A percentile compares a stretch with the other conserved stretches of the same genome.
phyloP scores from a whole-genome alignment of 2,329 filamentous ascomycete genomes.

The Cladophialophora exuberans region DNA sequence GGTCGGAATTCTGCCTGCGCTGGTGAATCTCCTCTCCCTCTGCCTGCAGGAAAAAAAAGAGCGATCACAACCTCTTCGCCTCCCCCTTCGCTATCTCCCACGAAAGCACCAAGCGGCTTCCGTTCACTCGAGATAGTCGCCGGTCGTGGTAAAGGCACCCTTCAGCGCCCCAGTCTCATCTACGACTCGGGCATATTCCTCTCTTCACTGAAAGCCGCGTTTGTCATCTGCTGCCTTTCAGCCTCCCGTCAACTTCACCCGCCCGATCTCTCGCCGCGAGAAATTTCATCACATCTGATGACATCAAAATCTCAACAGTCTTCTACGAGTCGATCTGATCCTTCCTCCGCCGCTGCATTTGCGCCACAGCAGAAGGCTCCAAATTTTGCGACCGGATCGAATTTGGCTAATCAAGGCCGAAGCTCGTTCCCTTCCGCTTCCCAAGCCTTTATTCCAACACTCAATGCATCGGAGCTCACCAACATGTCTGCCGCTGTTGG shows the following conservation, averaged over 20 bases:
- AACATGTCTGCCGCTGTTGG: conserved; percentile 36
- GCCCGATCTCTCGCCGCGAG: conserved; percentile 14
- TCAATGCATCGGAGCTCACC: conserved; percentile 36
- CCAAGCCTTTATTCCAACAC: conserved; percentile 22
- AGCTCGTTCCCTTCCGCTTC: conserved; percentile 28
- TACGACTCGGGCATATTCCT: conserved; percentile 1
- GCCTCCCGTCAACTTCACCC: conserved; percentile 25
- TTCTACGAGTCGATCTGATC: conserved; percentile 22
- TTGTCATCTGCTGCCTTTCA: conserved; percentile 27
- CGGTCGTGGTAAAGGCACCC: conserved; percentile 25
- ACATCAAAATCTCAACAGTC: conserved; percentile 26
- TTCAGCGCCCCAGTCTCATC: conserved; percentile 1
- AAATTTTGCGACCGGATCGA: conserved; percentile 29
- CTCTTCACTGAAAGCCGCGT: conserved; percentile 27
- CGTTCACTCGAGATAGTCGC: conserved; percentile 37
- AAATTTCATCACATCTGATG: conserved; percentile 29
- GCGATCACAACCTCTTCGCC: conserved; percentile 4
- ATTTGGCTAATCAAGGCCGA: conserved; percentile 31
- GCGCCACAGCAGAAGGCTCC: conserved; percentile 12
- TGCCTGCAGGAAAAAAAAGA: conserved; percentile 16
- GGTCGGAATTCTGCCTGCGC: conserved; percentile 23
- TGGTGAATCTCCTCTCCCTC: conserved; percentile 30
- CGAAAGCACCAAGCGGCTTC: conserved; percentile 34
- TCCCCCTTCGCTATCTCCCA: conserved; percentile 21
- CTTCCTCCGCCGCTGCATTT: conserved; percentile 13